Evolutionary conservation across 176 grass and related monocot genomes (phyloP).

Genomic region (Phoenix dactylifera): DNA sequence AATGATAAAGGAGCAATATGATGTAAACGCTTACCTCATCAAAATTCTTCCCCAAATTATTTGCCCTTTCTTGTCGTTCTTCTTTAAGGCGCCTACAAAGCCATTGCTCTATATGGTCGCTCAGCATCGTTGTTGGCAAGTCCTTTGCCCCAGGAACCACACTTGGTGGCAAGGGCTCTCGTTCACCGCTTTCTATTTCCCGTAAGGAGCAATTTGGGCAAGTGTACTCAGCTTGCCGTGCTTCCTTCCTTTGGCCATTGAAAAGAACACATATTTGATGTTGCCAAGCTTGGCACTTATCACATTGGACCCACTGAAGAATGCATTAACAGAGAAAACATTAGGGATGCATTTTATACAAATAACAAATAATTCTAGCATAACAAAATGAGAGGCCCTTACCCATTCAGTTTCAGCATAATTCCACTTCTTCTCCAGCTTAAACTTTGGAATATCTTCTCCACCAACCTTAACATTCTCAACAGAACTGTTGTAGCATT

Average conservation of each 20-base stretch:
- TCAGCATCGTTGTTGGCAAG: constrained; percentile 68
- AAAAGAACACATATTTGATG: constrained; percentile 98
- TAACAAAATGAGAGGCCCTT: constrained; percentile 1
- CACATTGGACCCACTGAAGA: constrained; percentile 88
- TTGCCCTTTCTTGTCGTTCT: constrained; percentile 60
- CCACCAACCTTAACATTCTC: constrained; percentile 29
- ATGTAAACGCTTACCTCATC: constrained; percentile 48
- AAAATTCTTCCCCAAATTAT: constrained; percentile 35
- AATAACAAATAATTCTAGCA: too few species aligned
- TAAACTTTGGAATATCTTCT: constrained; percentile 31
- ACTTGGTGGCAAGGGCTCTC: constrained; percentile 23
- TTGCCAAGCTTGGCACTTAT: constrained; percentile 87
- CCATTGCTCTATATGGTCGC: constrained; percentile 83
- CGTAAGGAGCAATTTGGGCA: constrained; percentile 74
- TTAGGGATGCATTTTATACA: too few species aligned
- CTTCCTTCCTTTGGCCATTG: constrained; percentile 53
- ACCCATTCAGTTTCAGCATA: constrained; percentile 95
- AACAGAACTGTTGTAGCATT: constrained; percentile 63
- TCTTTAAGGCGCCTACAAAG: constrained; percentile 53
- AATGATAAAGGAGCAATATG: too few species aligned
- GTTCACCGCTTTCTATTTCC: constrained; percentile 46
- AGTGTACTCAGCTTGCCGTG: constrained; percentile 50
- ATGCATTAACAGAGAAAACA: constrained; percentile 16
- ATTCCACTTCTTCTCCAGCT: constrained; percentile 49
- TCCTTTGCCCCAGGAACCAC: constrained; percentile 58